A percentile compares a stretch with the other conserved stretches of the same genome.
Evolutionary conservation across 108 stramenopile species (phyloP).

Genomic region (Cyclotella atomus): DNA sequence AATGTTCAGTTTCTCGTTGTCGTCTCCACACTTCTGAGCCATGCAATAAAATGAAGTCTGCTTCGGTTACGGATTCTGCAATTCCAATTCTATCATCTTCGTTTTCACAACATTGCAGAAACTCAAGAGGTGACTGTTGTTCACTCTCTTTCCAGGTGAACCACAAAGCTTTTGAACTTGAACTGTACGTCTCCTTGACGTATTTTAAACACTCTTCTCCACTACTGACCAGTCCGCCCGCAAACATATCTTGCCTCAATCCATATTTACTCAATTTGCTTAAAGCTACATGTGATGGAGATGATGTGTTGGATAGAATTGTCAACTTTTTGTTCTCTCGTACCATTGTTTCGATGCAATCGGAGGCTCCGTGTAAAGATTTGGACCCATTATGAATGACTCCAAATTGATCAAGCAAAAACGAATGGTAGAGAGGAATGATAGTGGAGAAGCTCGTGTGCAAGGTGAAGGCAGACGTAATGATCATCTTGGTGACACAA

Average conservation of each 20-base stretch:
- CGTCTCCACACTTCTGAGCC: conserved; percentile 64
- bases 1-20: conserved; percentile 26
- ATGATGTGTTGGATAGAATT: conserved; percentile 86
- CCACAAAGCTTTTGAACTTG: conserved; percentile 44
- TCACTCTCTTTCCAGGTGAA: conserved; percentile 68
- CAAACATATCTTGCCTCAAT: conserved; percentile 66
- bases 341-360: conserved; percentile 56
- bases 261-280: conserved; percentile 70
- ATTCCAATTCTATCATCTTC: conserved; percentile 30
- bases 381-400: conserved; percentile 87
- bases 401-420: conserved; percentile 93
- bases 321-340: conserved; percentile 70
- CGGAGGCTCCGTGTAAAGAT: conserved; percentile 68
- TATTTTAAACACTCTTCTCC: conserved; percentile 70
- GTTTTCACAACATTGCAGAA: conserved; percentile 62
- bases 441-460: conserved; percentile 45
- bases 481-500: neutral
- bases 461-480: conserved; percentile 18
- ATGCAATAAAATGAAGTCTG: conserved; percentile 76
- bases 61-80: conserved; percentile 57
- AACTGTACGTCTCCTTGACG: conserved; percentile 51
- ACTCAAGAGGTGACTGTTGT: conserved; percentile 50
- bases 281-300: conserved; percentile 55
- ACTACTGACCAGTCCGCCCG: conserved; percentile 77
- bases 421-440: conserved; percentile 70